phyloP scores from a whole-genome alignment of 148 eudicot genomes.

The Arctostaphylos glauca region DNA sequence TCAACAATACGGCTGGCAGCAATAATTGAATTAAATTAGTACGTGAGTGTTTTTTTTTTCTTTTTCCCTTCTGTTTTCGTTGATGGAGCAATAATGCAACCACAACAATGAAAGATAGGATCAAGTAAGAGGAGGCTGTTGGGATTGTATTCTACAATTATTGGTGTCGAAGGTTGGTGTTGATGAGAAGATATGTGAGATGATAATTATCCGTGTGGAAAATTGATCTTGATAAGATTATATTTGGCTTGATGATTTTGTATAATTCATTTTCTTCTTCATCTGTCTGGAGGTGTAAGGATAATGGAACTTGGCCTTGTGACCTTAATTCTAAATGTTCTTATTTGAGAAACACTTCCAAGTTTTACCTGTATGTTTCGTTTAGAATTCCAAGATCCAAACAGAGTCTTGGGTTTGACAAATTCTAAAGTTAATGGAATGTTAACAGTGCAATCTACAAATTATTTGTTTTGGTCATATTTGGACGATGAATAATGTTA shows the following conservation, averaged over 20 bases:
- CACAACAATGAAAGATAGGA: background rate
- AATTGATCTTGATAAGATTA: background rate
- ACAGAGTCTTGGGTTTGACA: no score
- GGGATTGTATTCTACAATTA: background rate
- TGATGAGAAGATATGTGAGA: background rate
- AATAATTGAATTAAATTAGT: conserved; percentile 14
- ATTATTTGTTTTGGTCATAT: no score
- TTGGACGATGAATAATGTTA: no score
- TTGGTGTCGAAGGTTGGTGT: background rate
- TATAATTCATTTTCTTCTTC: background rate
- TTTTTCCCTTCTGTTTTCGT: background rate
- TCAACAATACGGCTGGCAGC: conserved; percentile 59
- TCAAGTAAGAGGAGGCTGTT: background rate
- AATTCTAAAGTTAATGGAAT: no score
- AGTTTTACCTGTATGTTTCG: no score
- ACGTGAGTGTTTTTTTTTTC: background rate
- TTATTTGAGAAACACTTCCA: no score
- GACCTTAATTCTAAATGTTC: background rate
- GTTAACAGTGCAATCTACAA: no score
- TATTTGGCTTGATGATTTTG: background rate
- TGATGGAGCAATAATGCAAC: background rate
- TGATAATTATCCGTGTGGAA: background rate
- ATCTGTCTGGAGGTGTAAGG: background rate
- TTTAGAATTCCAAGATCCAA: no score
- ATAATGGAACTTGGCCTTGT: background rate